Percentiles rank a stretch among this genome's conserved stretches.
Evolutionary conservation across 805 yeast species (phyloP).

Genomic region (Pichia californica): DNA sequence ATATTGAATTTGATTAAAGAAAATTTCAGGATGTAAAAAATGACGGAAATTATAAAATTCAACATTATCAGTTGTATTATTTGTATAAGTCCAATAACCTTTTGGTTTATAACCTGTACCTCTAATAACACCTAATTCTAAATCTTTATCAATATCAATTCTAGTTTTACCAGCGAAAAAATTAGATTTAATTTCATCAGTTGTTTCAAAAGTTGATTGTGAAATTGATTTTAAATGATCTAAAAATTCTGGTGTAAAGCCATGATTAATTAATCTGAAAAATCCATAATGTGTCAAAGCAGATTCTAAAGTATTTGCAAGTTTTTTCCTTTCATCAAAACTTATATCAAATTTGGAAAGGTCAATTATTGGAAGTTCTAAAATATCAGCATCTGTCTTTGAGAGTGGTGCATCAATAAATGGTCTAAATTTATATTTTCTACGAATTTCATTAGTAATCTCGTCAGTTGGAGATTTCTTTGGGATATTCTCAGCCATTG

Average conservation of each 20-base stretch:
- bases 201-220: constrained; percentile 35
- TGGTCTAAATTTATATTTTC: constrained; percentile 28
- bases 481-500: too few species aligned
- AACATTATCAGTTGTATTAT: constrained; percentile 38
- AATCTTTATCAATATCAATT: constrained; percentile 22
- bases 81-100: constrained; percentile 42
- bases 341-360: constrained; percentile 32
- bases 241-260: constrained; percentile 28
- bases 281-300: constrained; percentile 39
- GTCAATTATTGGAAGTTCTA: constrained; percentile 33
- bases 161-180: constrained; percentile 33
- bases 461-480: too few species aligned
- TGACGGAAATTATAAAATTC: constrained; percentile 39
- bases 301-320: constrained; percentile 34
- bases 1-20: constrained; percentile 25
- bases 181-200: constrained; percentile 32
- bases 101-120: constrained; percentile 43
- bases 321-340: constrained; percentile 23
- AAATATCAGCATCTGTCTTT: constrained; percentile 9
- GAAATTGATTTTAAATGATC: constrained; percentile 34
- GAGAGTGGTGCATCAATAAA: constrained; percentile 26
- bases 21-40: constrained; percentile 31
- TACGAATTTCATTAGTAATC: too few species aligned
- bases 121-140: constrained; percentile 38
- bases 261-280: constrained; percentile 37